These are phyloP conservation scores for Lecanicillium sp. DNA, from an alignment of 2,329 filamentous ascomycete species.

Conservation along the genomic window DNA sequence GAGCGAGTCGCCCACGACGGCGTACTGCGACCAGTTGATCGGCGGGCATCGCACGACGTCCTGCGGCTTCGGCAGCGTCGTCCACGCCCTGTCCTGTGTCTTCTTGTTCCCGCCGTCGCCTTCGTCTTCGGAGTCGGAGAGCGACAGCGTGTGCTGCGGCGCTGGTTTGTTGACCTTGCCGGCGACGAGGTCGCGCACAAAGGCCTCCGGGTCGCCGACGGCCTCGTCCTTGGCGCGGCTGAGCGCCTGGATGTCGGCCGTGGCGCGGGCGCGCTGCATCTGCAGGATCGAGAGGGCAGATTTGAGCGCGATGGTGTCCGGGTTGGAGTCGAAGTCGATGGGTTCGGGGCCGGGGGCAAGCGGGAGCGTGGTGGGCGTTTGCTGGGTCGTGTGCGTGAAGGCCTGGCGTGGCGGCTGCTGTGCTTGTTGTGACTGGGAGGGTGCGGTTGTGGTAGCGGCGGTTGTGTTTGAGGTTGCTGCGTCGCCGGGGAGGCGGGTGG, in stretches of 20 bases:
- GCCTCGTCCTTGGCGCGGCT: conserved; percentile 65
- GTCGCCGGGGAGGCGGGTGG: conserved; percentile 26
- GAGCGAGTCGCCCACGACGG: conserved; percentile 70
- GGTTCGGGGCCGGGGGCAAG: conserved; percentile 44
- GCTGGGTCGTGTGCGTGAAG: conserved; percentile 41
- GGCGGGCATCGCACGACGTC: conserved; percentile 79
- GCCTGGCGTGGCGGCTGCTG: conserved; percentile 26
- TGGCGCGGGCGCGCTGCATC: conserved; percentile 73
- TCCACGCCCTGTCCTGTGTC: conserved; percentile 43
- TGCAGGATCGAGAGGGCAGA: conserved; percentile 83
- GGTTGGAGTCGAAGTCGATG: conserved; percentile 59
- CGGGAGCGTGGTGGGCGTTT: conserved; percentile 33
- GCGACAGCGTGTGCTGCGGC: conserved; percentile 3
- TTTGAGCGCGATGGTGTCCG: conserved; percentile 80
- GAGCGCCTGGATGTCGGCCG: conserved; percentile 66
- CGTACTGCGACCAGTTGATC: conserved; percentile 93
- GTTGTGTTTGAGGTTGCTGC: neutral
- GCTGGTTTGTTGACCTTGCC: conserved; percentile 46
- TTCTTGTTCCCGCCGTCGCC: conserved; percentile 23
- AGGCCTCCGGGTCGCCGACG: conserved; percentile 63
- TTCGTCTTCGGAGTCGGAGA: conserved; percentile 23
- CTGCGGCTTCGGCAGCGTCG: conserved; percentile 67
- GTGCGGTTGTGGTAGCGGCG: no score
- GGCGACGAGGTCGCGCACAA: conserved; percentile 59
- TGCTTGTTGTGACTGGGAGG: conserved; percentile 11